phyloP scores from a whole-genome alignment of 2,329 filamentous ascomycete species.

The Fusarium coffeatum region DNA sequence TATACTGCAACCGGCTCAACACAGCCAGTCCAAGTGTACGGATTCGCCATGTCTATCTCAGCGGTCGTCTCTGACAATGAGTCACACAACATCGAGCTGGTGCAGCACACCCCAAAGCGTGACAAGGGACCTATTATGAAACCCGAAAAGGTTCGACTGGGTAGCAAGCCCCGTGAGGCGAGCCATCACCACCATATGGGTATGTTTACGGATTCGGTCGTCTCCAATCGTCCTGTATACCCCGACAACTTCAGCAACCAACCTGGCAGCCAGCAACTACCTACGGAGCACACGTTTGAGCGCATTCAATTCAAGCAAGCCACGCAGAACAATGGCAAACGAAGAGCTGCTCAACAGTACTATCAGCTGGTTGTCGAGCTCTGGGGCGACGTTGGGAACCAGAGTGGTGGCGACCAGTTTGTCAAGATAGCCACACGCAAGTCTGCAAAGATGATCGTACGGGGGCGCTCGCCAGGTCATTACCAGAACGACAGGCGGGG shows the following conservation, averaged over 20 bases:
- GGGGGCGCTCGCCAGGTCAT: constrained; percentile 83
- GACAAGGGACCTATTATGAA: constrained; percentile 86
- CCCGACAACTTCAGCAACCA: constrained; percentile 55
- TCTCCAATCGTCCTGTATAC: constrained; percentile 50
- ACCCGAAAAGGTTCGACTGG: constrained; percentile 75
- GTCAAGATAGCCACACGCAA: constrained; percentile 78
- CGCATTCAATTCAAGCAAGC: constrained; percentile 95
- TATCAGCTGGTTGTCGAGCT: constrained; percentile 92
- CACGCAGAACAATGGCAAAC: constrained; percentile 92
- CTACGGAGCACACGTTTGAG: constrained; percentile 77
- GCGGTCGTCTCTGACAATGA: constrained; percentile 82
- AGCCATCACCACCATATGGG: constrained; percentile 59
- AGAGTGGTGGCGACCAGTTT: constrained; percentile 62
- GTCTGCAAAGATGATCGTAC: constrained; percentile 87
- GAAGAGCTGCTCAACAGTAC: constrained; percentile 89
- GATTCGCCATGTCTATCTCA: constrained; percentile 86
- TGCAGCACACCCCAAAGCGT: constrained; percentile 91
- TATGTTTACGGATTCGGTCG: constrained; percentile 57
- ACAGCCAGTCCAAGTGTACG: constrained; percentile 73
- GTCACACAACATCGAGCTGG: constrained; percentile 82
- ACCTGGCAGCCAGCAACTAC: constrained; percentile 52
- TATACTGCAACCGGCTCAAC: constrained; percentile 63
- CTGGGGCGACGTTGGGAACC: constrained; percentile 73
- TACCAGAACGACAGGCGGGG: constrained; percentile 78
- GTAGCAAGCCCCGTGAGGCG: constrained; percentile 72